These are phyloP conservation scores for Keithomyces neogunnii DNA, from an alignment of 2,329 filamentous ascomycete genomes.

Conservation along the genomic window DNA sequence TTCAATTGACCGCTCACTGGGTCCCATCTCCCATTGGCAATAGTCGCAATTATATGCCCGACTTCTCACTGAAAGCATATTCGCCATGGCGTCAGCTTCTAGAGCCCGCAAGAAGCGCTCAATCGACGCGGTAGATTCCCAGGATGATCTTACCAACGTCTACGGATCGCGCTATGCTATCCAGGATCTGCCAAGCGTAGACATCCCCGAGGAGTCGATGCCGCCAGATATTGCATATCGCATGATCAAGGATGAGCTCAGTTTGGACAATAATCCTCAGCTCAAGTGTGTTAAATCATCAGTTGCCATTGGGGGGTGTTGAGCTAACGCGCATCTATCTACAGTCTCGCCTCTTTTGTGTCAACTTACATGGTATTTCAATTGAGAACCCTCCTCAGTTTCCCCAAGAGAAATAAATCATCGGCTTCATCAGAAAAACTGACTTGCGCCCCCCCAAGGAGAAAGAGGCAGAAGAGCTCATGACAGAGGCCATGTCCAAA, in stretches of 20 bases:
- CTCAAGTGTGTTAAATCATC: slow-evolving; percentile 48
- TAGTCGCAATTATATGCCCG: not conserved
- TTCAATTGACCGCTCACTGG: too few species aligned
- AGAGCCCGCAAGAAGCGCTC: slow-evolving; percentile 31
- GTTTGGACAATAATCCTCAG: slow-evolving; percentile 84
- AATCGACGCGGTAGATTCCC: slow-evolving; percentile 31
- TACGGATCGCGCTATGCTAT: slow-evolving; percentile 82
- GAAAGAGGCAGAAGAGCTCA: slow-evolving; percentile 85
- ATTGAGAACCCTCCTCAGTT: slow-evolving; percentile 5
- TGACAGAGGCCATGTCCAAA: slow-evolving; percentile 84
- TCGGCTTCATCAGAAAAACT: not conserved
- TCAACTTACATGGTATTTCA: slow-evolving; percentile 80
- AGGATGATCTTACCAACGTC: slow-evolving; percentile 60
- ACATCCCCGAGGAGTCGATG: slow-evolving; percentile 89
- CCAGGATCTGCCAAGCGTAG: slow-evolving; percentile 68
- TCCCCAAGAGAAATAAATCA: not conserved
- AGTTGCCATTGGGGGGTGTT: not conserved
- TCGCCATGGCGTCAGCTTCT: not conserved
- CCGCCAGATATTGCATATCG: slow-evolving; percentile 84
- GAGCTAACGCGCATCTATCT: not conserved
- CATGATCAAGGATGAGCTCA: slow-evolving; percentile 93
- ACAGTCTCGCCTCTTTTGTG: slow-evolving; percentile 80
- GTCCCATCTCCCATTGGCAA: too few species aligned
- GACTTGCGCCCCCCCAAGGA: slow-evolving; percentile 43
- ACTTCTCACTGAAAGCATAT: not conserved